Base-by-base conservation (phyloP, 805 yeast genomes). In the Saturnispora besseyi region DNA sequence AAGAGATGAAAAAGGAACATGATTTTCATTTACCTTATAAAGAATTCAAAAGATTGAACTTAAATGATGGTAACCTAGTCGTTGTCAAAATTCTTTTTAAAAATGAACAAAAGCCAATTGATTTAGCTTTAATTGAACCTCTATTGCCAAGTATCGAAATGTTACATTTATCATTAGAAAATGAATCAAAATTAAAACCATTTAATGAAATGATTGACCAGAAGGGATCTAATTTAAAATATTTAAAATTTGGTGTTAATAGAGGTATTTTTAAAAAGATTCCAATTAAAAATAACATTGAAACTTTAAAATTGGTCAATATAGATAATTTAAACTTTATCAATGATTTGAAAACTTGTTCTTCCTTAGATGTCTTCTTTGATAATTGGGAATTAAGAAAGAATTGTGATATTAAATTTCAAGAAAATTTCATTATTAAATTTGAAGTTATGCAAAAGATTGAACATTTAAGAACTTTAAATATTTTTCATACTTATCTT, bases 1-100 rank as follows among this genome's bases (percentile, higher is more conserved):
- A 60, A 44, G 66, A 62, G 49, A 59, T 61, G 65, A 62, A 62
- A 48, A 57, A 55, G 32, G 65, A 61, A 46, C 66, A 61, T 48
- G 66, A 62, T 52, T 62, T 62, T 49, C 66, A 62, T 56, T 54
- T 62, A 38, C 66, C 66, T 22, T 62, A 62, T 41, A 62, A 62
- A 45, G 66, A 62, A 41, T 62, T 62, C 46, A 60, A 59, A 48
- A 53, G 66, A 37, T 50, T 62, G 37, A 59, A 60, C 42, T 49
- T 62, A 31, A 59, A 57, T 32, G 58, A 61, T 52, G 66, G 66
- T 31, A 61, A 59, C 42, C 52, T 62, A 36, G 65, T 62, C 22
- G 64, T 62, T 21, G 62, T 62, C 29, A 62, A 62, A 50, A 59
- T 62, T 28, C 44, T 62, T 44, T 62, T 62, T 51, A 62, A 60